Conservation (phyloP, 1,139 yeast genomes). For the Pichia sorboxylosa region DNA sequence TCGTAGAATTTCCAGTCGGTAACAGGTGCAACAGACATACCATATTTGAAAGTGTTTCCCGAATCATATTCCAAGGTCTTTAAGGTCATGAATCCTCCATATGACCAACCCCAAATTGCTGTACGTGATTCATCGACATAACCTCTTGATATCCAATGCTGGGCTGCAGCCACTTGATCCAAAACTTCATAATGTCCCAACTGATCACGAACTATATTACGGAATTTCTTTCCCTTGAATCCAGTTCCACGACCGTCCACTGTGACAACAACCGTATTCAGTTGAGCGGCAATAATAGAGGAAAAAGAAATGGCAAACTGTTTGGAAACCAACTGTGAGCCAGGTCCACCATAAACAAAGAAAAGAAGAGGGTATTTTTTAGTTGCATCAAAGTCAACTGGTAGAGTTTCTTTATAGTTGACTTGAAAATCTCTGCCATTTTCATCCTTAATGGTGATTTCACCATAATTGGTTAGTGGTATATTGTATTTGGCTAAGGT, state of each 20-base stretch:
- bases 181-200: conserved; percentile 57
- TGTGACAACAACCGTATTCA: conserved; percentile 63
- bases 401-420: conserved; percentile 52
- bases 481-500: conserved; percentile 34
- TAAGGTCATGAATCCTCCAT: conserved; percentile 68
- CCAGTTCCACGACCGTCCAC: conserved; percentile 84
- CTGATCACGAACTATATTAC: conserved; percentile 53
- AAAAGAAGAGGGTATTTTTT: conserved; percentile 59
- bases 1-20: conserved; percentile 70
- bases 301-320: conserved; percentile 45
- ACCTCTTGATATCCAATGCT: conserved; percentile 34
- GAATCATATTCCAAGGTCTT: conserved; percentile 61
- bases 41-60: conserved; percentile 51
- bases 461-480: conserved; percentile 37
- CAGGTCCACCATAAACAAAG: conserved; percentile 77
- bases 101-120: conserved; percentile 80
- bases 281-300: conserved; percentile 54
- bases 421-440: conserved; percentile 12
- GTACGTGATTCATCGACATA: conserved; percentile 50
- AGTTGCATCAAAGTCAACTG: conserved; percentile 41
- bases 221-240: conserved; percentile 45
- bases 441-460: conserved; percentile 38
- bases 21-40: conserved; percentile 73
- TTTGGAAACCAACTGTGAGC: conserved; percentile 55
- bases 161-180: conserved; percentile 64